phyloP scores from a whole-genome alignment of 2,329 filamentous ascomycete genomes.

The Tolypocladium capitatum region DNA sequence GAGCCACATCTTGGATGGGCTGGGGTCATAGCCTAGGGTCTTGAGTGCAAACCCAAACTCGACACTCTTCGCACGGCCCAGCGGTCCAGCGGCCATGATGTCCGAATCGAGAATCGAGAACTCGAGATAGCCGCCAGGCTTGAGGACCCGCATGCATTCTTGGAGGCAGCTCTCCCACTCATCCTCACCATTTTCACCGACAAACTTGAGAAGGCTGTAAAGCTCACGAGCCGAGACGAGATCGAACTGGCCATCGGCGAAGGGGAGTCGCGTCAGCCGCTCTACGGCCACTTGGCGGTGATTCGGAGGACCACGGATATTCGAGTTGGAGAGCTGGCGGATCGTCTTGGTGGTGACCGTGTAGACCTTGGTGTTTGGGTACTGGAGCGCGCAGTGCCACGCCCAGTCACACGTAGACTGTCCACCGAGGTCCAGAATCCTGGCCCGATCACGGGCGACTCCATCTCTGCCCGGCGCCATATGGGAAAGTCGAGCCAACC shows the following conservation, averaged over 20 bases:
- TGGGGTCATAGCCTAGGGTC: constrained; percentile 79
- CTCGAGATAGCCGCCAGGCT: constrained; percentile 85
- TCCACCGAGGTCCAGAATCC: constrained; percentile 78
- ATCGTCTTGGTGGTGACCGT: constrained; percentile 68
- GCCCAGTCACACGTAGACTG: constrained; percentile 85
- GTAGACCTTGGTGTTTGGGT: constrained; percentile 74
- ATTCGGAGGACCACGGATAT: constrained; percentile 73
- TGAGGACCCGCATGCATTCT: constrained; percentile 83
- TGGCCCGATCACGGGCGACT: constrained; percentile 36
- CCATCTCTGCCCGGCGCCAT: constrained; percentile 31
- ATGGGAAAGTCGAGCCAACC: constrained; percentile 40
- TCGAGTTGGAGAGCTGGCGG: constrained; percentile 57
- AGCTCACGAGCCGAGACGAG: constrained; percentile 81
- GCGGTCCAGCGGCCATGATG: constrained; percentile 70
- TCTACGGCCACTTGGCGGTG: constrained; percentile 73
- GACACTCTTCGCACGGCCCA: constrained; percentile 69
- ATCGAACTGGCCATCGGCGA: constrained; percentile 76
- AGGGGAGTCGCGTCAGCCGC: constrained; percentile 68
- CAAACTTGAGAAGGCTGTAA: constrained; percentile 68
- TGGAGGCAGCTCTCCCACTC: constrained; percentile 78
- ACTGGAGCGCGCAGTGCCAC: constrained; percentile 81
- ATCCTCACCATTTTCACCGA: constrained; percentile 54
- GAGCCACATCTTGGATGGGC: constrained; percentile 71
- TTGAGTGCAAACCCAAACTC: constrained; percentile 87
- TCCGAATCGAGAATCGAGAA: constrained; percentile 84